Base-by-base conservation (phyloP, 306 rosid species). In the Quercus rubra region DNA sequence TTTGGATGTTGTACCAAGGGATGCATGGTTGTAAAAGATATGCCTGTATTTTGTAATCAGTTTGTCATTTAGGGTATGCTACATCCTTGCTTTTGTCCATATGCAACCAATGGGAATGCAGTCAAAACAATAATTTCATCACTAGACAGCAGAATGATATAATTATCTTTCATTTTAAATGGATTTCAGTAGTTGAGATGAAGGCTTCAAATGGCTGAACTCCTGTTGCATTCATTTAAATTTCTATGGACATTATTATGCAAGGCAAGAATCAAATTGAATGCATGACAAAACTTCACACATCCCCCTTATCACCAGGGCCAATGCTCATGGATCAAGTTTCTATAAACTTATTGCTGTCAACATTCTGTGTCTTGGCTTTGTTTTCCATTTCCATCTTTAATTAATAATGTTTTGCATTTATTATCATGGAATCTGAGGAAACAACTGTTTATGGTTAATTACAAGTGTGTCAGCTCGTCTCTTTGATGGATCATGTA, bases 101-200 rank as follows among this genome's bases (percentile, higher is more conserved):
- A 62, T 15, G 13, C 69, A 62, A 25, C 30, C 33, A 62, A 17
- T 21, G 69, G 28, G 4, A 21, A 21, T 62, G 31, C 17, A 62
- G 17, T 62, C 18, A 31, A 54, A n/a, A 62, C 18, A 62, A 2
- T 46, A 77, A 51, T 77, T 69, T 25, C 35, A 81, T 28, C 46
- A 18, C 1, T 61, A 12, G 17, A 49, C 54, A 49, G 17, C 54
- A 12, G 52, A 38, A 52, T 55, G 7, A 70, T 70, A 76, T 41
- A 75, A 30, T 71, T 67, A 19, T 69, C 74, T 54, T 62, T 66
- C 70, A 31, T 71, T 77, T 57, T 57, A 77, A 61, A 59, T 49
- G 15, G 54, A 12, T 49, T 49, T 49, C 54, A 49, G 28, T 73
- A 71, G 41, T 41, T 71, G 55, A 71, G 38, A 33, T 64, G 49